Evolutionary conservation across 352 stramenopile species (phyloP).

Genomic region (Phytophthora parvispora): DNA sequence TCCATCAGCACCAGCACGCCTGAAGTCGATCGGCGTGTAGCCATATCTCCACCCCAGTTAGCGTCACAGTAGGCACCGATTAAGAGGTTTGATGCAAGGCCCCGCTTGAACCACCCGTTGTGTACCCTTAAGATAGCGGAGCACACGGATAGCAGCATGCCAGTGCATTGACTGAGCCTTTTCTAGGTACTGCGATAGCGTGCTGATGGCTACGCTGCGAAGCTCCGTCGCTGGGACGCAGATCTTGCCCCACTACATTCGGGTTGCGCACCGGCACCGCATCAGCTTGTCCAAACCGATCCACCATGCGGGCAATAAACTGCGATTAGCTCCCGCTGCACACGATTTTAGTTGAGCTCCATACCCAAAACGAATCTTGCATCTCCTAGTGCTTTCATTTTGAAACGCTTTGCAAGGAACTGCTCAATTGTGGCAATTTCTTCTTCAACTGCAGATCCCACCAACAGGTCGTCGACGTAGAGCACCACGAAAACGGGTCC

Average conservation of each 20-base stretch:
- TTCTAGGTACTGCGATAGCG: slow-evolving; percentile 24
- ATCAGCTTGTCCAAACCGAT: background rate
- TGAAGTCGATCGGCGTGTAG: slow-evolving; percentile 24
- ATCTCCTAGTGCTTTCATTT: background rate
- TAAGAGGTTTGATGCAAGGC: no score
- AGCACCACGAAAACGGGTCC: slow-evolving; percentile 14
- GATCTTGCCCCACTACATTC: background rate
- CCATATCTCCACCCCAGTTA: slow-evolving; percentile 25
- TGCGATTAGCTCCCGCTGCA: background rate
- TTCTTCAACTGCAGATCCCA: background rate
- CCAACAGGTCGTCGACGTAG: slow-evolving; percentile 13
- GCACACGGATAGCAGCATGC: slow-evolving; percentile 18
- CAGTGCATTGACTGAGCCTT: slow-evolving; percentile 18
- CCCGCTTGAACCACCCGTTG: no score
- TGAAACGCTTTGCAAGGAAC: background rate
- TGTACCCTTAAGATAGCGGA: slow-evolving; percentile 26
- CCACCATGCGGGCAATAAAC: background rate
- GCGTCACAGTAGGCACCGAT: slow-evolving; percentile 20
- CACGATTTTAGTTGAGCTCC: background rate
- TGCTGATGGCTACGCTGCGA: background rate
- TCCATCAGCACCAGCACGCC: slow-evolving; percentile 17
- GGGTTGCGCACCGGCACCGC: background rate
- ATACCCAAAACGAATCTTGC: background rate
- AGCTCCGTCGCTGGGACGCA: background rate
- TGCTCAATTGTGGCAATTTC: background rate